Base-by-base conservation (phyloP, 2,329 filamentous ascomycete species). In the Reticulascus tulasneorum region DNA sequence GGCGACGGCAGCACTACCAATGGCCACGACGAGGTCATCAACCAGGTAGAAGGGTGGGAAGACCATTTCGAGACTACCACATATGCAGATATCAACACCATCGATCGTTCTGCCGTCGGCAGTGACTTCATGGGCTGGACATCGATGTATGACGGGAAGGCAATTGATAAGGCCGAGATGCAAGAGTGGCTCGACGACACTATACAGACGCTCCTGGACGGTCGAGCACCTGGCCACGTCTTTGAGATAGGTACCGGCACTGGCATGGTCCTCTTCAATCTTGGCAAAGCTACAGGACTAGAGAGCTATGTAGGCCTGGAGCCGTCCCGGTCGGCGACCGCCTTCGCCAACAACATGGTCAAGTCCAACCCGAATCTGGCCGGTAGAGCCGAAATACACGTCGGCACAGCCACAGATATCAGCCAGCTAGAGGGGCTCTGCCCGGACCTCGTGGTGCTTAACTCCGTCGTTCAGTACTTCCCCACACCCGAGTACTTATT, bases 141-240 rank as follows among this genome's bases (percentile, higher is more conserved):
- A 6, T 58, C 55, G 1, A 55, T 55, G 51, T 56, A 54, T 23
- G 47, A 56, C 21, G 54, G 53, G 5, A 40, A 12, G 1, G n/a
- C 39, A 1, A 54, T 58, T 5, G 45, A 52, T 23, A 47, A 42
- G 25, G 33, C 1, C 2, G 51, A 58, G 17, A 58, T 58, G 55
- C 32, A 48, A 4, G 53, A 55, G 33, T 58, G 55, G 55, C 39
- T 58, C 1, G 46, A 54, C 7, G 55, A 57, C n/a, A 54, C 53
- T 0, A 51, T 58, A 1, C 11, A 28, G 2, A 42, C 45, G 0
- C 43, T 56, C 2, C 39, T 35, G 10, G 42, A 51, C 9, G 45
- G 40, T 6, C 19, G 24, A 7, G 8, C 4, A 4, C 20, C 42
- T 5, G 35, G 44, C 1, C 27, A 47, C 13, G 49, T 59, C 1